A percentile compares a stretch with the other conserved stretches of the same genome.
phyloP scores from a whole-genome alignment of 495 filamentous ascomycete species.

The Oidiodendron maius region DNA sequence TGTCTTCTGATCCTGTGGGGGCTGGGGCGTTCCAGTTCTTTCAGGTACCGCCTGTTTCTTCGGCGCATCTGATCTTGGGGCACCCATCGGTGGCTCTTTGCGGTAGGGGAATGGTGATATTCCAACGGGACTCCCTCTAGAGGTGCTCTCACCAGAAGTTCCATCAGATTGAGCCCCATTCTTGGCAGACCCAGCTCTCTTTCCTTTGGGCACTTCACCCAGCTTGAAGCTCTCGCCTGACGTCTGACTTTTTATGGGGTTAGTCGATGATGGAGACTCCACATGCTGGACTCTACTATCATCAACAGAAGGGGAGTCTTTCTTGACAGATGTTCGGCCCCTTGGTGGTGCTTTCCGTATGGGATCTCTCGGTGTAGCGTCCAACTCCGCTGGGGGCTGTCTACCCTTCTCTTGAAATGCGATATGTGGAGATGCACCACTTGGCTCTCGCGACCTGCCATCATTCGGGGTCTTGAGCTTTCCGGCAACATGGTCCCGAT shows the following conservation, averaged over 20 bases:
- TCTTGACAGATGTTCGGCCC: conserved; percentile 32
- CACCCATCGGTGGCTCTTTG: conserved; percentile 9
- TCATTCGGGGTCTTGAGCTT: conserved; percentile 24
- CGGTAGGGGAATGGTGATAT: conserved; percentile 7
- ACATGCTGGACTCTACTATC: conserved; percentile 28
- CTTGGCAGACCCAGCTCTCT: conserved; percentile 53
- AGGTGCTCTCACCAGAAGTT: conserved; percentile 1
- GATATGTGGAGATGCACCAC: conserved; percentile 71
- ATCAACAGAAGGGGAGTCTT: conserved; percentile 38
- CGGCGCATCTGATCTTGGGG: conserved; percentile 15
- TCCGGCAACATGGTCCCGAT: conserved; percentile 46
- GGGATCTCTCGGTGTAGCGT: conserved; percentile 23
- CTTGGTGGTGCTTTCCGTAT: conserved; percentile 29
- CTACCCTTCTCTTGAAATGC: conserved; percentile 84
- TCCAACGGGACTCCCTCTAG: conserved; percentile 10
- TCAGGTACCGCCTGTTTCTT: conserved; percentile 25
- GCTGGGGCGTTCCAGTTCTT: conserved; percentile 35
- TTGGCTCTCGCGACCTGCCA: conserved; percentile 26
- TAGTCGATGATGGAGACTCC: conserved; percentile 16
- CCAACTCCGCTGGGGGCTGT: conserved; percentile 49
- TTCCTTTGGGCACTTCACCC: conserved; percentile 67
- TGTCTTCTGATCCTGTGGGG: conserved; percentile 40
- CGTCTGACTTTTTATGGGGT: conserved; percentile 19
- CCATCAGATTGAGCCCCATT: conserved; percentile 55
- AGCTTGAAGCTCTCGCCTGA: conserved; percentile 59